These are phyloP conservation scores for Cyberlindnera saturnus DNA, from an alignment of 805 yeast species.

Conservation along the genomic window DNA sequence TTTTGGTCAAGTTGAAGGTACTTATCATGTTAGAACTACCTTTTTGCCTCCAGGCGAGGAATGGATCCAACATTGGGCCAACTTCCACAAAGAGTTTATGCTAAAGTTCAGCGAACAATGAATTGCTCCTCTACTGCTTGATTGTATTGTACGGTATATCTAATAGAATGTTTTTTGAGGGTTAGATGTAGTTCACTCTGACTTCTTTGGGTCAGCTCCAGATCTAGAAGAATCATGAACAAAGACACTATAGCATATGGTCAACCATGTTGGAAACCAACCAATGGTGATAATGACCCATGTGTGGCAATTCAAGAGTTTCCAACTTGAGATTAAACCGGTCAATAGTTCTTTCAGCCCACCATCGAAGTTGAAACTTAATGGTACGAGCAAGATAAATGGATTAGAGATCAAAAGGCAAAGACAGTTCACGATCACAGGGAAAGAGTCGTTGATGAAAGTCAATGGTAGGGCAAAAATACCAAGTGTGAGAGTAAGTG, in stretches of 20 bases:
- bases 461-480: conserved; percentile 71
- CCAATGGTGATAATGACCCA: conserved; percentile 70
- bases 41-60: conserved; percentile 93
- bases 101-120: conserved; percentile 6
- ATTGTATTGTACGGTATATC: background rate
- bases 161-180: background rate
- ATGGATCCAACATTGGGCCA: conserved; percentile 75
- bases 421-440: conserved; percentile 23
- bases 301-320: conserved; percentile 73
- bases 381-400: conserved; percentile 29
- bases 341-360: conserved; percentile 27
- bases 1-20: conserved; percentile 86
- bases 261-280: conserved; percentile 82
- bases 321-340: conserved; percentile 59
- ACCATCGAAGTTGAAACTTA: conserved; percentile 20
- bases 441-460: conserved; percentile 31
- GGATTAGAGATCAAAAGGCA: conserved; percentile 49
- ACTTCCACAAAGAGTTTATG: conserved; percentile 73
- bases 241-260: conserved; percentile 25
- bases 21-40: conserved; percentile 92
- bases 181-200: background rate
- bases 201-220: conserved; percentile 1
- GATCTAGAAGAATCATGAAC: conserved; percentile 5
- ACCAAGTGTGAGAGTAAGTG: conserved; percentile 71
- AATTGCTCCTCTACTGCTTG: background rate